A percentile compares a stretch with the other conserved stretches of the same genome.
These are phyloP conservation scores for Lumnitzera racemosa DNA, from an alignment of 345 rosid species.

Conservation along the genomic window DNA sequence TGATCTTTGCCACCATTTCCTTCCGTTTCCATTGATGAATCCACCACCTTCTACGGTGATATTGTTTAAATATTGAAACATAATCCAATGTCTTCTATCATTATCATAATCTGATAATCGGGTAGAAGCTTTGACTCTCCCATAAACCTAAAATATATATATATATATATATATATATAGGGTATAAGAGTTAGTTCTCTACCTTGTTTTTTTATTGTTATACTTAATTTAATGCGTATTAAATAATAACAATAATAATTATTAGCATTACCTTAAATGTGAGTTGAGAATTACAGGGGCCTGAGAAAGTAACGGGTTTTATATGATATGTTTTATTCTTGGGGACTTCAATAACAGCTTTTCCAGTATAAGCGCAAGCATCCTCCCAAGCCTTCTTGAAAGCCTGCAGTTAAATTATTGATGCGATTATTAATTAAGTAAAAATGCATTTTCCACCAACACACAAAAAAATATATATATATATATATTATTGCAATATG, in stretches of 20 bases:
- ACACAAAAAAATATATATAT: too few relatives aligned
- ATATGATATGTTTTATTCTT: slow-evolving; percentile 35
- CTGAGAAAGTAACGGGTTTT: slow-evolving; percentile 41
- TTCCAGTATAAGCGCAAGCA: slow-evolving; percentile 49
- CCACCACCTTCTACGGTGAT: slow-evolving; percentile 59
- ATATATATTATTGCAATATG: too few relatives aligned
- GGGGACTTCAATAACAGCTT: slow-evolving; percentile 44
- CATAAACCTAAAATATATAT: slow-evolving; percentile 32
- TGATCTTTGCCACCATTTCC: slow-evolving; percentile 83
- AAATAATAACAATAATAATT: too few relatives aligned
- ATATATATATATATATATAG: background rate
- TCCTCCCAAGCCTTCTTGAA: slow-evolving; percentile 68
- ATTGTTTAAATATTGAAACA: slow-evolving; percentile 37
- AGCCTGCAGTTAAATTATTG: slow-evolving; percentile 26
- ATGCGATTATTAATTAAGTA: too few relatives aligned
- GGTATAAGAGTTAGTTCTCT: too few relatives aligned
- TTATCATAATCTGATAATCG: slow-evolving; percentile 41
- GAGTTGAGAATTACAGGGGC: slow-evolving; percentile 61
- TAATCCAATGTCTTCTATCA: slow-evolving; percentile 54
- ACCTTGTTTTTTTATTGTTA: too few relatives aligned
- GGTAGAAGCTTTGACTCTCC: slow-evolving; percentile 55
- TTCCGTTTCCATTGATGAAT: slow-evolving; percentile 66
- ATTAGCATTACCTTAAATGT: slow-evolving; percentile 36
- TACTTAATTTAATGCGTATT: too few relatives aligned
- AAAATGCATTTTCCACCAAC: too few relatives aligned